A percentile compares a stretch with the other conserved stretches of the same genome.
phyloP scores from a whole-genome alignment of 768 basidiomycete species.

The Xerocomellus chrysenteron region DNA sequence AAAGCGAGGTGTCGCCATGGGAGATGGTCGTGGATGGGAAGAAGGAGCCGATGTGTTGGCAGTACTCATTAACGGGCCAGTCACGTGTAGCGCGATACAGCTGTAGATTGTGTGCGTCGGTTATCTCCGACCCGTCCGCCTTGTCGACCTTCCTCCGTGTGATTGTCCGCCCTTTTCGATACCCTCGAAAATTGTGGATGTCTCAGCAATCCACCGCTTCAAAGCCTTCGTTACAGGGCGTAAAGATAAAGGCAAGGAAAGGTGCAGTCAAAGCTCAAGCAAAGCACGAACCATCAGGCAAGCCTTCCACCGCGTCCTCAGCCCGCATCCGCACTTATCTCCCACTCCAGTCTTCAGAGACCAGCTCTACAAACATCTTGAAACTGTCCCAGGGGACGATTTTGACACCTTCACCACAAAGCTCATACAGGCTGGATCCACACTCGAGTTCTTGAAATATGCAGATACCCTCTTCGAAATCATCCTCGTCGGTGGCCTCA shows the following conservation, averaged over 20 bases:
- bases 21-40: slow-evolving; percentile 14
- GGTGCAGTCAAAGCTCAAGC: slow-evolving; percentile 89
- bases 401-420: slow-evolving; percentile 82
- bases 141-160: slow-evolving; percentile 1
- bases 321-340: slow-evolving; percentile 9
- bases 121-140: slow-evolving; percentile 23
- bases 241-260: slow-evolving; percentile 91
- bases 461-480: slow-evolving; percentile 95
- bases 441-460: slow-evolving; percentile 96
- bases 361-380: slow-evolving; percentile 87
- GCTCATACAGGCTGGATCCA: slow-evolving; percentile 87
- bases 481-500: slow-evolving; percentile 90
- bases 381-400: slow-evolving; percentile 75
- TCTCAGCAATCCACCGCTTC: slow-evolving; percentile 82
- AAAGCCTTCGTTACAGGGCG: slow-evolving; percentile 91
- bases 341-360: slow-evolving; percentile 77
- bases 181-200: slow-evolving; percentile 68
- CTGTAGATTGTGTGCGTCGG: slow-evolving; percentile 13
- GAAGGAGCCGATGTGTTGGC: neutral
- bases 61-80: slow-evolving; percentile 18
- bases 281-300: slow-evolving; percentile 87
- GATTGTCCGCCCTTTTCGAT: slow-evolving; percentile 31
- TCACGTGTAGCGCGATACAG: slow-evolving; percentile 25
- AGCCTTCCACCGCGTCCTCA: neutral
- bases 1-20: slow-evolving; percentile 36